phyloP scores from a whole-genome alignment of 495 filamentous ascomycete genomes.

The Trichocladium antarcticum region DNA sequence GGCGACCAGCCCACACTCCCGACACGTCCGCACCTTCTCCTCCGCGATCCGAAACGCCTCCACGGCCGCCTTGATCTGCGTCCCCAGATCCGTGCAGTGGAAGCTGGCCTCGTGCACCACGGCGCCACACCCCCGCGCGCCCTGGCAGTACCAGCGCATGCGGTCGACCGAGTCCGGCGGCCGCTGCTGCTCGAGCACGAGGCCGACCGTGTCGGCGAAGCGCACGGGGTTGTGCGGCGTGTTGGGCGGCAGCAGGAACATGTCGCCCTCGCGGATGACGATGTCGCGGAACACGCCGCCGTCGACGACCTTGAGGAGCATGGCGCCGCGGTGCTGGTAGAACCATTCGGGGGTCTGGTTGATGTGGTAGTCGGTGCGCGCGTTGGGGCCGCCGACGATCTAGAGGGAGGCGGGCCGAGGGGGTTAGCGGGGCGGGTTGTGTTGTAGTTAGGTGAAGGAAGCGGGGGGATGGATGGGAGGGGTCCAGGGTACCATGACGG shows the following conservation, averaged over 20 bases:
- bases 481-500: slow-evolving; percentile 59
- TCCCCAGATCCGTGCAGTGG: slow-evolving; percentile 85
- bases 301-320: slow-evolving; percentile 86
- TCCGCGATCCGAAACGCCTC: slow-evolving; percentile 66
- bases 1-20: slow-evolving; percentile 65
- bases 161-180: slow-evolving; percentile 57
- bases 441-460: background rate
- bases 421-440: background rate
- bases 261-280: slow-evolving; percentile 79
- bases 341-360: slow-evolving; percentile 96
- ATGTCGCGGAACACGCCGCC: slow-evolving; percentile 65
- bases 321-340: slow-evolving; percentile 86
- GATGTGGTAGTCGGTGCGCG: slow-evolving; percentile 96
- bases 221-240: slow-evolving; percentile 72
- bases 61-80: slow-evolving; percentile 91
- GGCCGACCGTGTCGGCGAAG: slow-evolving; percentile 57
- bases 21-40: slow-evolving; percentile 63
- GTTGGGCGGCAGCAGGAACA: slow-evolving; percentile 86
- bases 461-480: background rate
- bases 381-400: slow-evolving; percentile 96
- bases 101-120: slow-evolving; percentile 81
- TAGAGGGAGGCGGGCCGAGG: slow-evolving; percentile 20
- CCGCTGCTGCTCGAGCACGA: slow-evolving; percentile 85
- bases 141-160: slow-evolving; percentile 83
- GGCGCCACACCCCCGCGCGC: slow-evolving; percentile 51